Evolutionary conservation across 768 basidiomycete species (phyloP), one percentile per base, ranked within the genome.

Genomic region (Hirschioporus abietinus): DNA sequence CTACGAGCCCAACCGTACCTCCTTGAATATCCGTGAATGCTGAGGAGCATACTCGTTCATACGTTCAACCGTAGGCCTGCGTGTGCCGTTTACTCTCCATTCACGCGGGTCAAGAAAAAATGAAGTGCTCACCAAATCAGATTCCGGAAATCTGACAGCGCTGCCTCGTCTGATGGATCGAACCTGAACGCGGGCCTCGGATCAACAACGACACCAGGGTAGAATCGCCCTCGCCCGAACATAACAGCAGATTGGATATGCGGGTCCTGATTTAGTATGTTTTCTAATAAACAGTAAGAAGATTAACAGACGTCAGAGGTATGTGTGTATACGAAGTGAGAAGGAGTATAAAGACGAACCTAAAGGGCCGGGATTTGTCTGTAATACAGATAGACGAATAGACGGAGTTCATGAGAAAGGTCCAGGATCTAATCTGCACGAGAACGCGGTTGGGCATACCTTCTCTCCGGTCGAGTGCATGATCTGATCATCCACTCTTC

Each of bases 11-110:
- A 30, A 3, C 8, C 42, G 1, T 18, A 78, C 80, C 76, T 86
- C 81, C 68, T 81, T 82, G 72, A 81, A 83, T 15, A 83, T 76
- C 18, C 78, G 74, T 64, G 80, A 81, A 60, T 78, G 82, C 0
- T 75, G 66, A 0, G 83, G 82, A 0, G 78, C 77, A 1, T 70
- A 70, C 24, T 68, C 71, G 69, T 84, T 84, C 4, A 80, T 81
- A 34, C 81, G 76, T 24, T 81, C 81, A 1, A 83, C 76, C 17
- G 72, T 68, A 1, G 72, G 74, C 60, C 24, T 59, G n/a, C 20
- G 26, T 35, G 4, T 1, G 30, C 4, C 30, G 23, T 5, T 61
- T 24, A 35, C 0, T 10, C 20, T 24, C 15, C 20, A 3, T 61
- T 61, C 24, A 61, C 2, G 25, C 2, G 5, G 10, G 5, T 12